Percentiles rank a stretch among this genome's conserved stretches.
These are phyloP conservation scores for Kazachstania kunashirensis DNA, from an alignment of 805 yeast genomes.

Conservation along the genomic window DNA sequence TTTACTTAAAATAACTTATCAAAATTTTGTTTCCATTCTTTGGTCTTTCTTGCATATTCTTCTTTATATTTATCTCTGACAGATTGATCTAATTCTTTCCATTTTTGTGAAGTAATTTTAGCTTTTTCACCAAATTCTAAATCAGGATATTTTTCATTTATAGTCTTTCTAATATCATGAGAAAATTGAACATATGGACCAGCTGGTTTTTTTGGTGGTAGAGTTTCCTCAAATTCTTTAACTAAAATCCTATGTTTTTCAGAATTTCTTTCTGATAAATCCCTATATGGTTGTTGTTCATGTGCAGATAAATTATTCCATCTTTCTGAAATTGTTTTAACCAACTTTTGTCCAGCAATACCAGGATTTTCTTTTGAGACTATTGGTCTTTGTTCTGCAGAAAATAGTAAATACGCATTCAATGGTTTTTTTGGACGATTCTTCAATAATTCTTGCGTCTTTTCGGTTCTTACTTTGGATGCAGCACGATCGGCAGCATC, in stretches of 20 bases:
- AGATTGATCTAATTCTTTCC: conserved; percentile 17
- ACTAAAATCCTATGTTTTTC: conserved; percentile 9
- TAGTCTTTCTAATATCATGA: conserved; percentile 14
- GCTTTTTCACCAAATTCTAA: conserved; percentile 14
- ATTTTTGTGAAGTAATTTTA: conserved; percentile 18
- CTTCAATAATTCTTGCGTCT: conserved; percentile 13
- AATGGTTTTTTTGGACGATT: conserved; percentile 23
- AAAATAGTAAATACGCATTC: conserved; percentile 19
- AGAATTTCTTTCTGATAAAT: conserved; percentile 22
- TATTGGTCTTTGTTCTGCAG: conserved; percentile 11
- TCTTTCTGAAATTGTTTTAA: conserved; percentile 64
- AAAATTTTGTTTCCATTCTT: conserved; percentile 6
- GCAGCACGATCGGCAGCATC: conserved; percentile 1
- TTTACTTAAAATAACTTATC: background rate
- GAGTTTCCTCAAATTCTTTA: conserved; percentile 8
- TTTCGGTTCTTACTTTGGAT: conserved; percentile 9
- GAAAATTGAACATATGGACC: conserved; percentile 21
- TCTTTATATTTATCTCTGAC: conserved; percentile 19
- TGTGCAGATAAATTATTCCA: conserved; percentile 70
- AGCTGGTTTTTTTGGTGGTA: conserved; percentile 26
- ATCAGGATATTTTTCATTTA: conserved; percentile 13
- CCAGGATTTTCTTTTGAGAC: conserved; percentile 15
- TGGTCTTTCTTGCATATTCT: conserved; percentile 15
- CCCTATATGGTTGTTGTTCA: conserved; percentile 67
- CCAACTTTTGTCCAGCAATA: conserved; percentile 21